These are phyloP conservation scores for Cokeromyces recurvatus DNA, from an alignment of 371 early-diverging fungal genomes.

Conservation along the genomic window DNA sequence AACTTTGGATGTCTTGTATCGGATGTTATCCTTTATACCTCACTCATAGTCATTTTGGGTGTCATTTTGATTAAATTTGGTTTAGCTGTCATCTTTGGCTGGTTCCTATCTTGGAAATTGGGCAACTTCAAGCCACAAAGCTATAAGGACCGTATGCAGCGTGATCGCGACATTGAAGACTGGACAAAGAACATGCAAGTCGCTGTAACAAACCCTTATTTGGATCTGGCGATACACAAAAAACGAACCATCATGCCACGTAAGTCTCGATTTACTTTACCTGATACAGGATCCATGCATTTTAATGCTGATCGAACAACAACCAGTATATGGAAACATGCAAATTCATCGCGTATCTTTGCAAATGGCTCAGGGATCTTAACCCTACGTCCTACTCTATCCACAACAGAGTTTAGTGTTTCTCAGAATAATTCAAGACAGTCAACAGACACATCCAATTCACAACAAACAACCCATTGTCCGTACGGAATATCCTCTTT, in stretches of 20 bases:
- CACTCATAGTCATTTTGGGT: slow-evolving; percentile 52
- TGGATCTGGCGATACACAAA: neutral
- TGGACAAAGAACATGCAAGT: slow-evolving; percentile 51
- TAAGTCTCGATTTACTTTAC: slow-evolving; percentile 27
- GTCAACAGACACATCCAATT: slow-evolving; percentile 1
- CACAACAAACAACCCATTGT: slow-evolving; percentile 6
- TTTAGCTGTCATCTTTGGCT: slow-evolving; percentile 63
- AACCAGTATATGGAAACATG: slow-evolving; percentile 19
- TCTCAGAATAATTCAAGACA: slow-evolving; percentile 10
- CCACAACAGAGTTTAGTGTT: slow-evolving; percentile 13
- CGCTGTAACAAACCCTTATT: slow-evolving; percentile 29
- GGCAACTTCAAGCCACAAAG: slow-evolving; percentile 30
- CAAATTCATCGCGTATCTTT: no score
- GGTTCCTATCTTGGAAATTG: slow-evolving; percentile 50
- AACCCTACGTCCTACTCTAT: slow-evolving; percentile 16
- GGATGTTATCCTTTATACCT: slow-evolving; percentile 53
- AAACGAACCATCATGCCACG: slow-evolving; percentile 17
- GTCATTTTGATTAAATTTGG: slow-evolving; percentile 63
- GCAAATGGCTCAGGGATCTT: slow-evolving; percentile 1
- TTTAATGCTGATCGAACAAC: slow-evolving; percentile 15
- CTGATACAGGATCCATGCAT: slow-evolving; percentile 25
- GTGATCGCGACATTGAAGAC: slow-evolving; percentile 51
- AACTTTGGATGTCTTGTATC: slow-evolving; percentile 70
- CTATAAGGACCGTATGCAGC: slow-evolving; percentile 43
- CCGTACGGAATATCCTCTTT: slow-evolving; percentile 26